Conservation (phyloP, 805 yeast species). For the Monosporozyma aquatica region DNA sequence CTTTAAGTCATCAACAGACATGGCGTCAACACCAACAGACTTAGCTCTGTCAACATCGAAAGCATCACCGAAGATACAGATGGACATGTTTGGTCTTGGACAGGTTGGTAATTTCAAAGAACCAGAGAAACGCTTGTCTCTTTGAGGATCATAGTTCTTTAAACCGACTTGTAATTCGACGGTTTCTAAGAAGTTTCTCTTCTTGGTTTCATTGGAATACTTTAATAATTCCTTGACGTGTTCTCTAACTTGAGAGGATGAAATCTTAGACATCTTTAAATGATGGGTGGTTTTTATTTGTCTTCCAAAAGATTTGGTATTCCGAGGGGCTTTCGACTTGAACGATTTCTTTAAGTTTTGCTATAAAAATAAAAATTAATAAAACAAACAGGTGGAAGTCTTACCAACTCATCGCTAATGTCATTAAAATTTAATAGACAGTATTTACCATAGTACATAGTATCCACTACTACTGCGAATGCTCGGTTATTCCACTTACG, state of each 20-base stretch:
- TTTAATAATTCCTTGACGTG: constrained; percentile 87
- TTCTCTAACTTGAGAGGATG: constrained; percentile 90
- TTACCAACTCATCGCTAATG: too few relatives aligned
- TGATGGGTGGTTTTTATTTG: constrained; percentile 23
- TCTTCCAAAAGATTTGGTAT: constrained; percentile 70
- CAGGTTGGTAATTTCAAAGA: constrained; percentile 95
- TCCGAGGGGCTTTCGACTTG: constrained; percentile 44
- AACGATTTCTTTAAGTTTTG: constrained; percentile 7
- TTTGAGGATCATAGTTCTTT: constrained; percentile 99
- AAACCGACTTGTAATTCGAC: constrained; percentile 99
- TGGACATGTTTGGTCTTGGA: constrained; percentile 99
- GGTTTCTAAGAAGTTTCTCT: constrained; percentile 99
- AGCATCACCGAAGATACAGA: constrained; percentile 99
- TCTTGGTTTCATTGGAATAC: constrained; percentile 89
- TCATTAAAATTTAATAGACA: too few relatives aligned
- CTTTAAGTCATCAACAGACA: constrained; percentile 99
- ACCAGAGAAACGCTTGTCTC: constrained; percentile 99
- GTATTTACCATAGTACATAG: too few relatives aligned
- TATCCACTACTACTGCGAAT: too few relatives aligned
- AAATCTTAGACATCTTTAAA: constrained; percentile 71
- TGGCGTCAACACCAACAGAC: constrained; percentile 97
- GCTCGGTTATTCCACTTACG: too few relatives aligned
- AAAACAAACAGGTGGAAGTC: neutral
- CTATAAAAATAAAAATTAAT: neutral
- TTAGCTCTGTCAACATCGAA: constrained; percentile 99